These are phyloP conservation scores for Candida nemodendra DNA, from an alignment of 805 yeast species.

Conservation along the genomic window DNA sequence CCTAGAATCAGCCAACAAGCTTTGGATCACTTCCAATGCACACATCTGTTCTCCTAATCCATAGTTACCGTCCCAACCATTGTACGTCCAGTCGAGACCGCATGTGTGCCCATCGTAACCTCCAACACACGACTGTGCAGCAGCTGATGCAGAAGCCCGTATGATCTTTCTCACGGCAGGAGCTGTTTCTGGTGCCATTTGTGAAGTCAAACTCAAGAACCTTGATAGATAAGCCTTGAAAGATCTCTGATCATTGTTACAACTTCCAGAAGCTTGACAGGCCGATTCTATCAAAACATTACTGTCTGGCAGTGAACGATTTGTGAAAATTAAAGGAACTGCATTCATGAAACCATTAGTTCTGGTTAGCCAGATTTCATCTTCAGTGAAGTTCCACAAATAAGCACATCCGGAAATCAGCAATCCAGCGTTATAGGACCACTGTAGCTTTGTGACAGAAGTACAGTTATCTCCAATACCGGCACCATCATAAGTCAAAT, in stretches of 20 bases:
- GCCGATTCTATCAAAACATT: conserved; percentile 75
- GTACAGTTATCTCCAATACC: conserved; percentile 59
- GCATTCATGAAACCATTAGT: conserved; percentile 56
- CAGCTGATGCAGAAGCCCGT: conserved; percentile 57
- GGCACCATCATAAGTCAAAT: conserved; percentile 71
- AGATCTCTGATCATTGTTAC: conserved; percentile 88
- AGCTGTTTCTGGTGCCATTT: conserved; percentile 59
- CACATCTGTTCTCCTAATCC: conserved; percentile 82
- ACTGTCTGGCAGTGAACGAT: conserved; percentile 28
- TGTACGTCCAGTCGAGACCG: conserved; percentile 63
- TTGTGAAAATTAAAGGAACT: conserved; percentile 55
- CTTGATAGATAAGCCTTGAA: conserved; percentile 84
- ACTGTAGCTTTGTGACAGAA: conserved; percentile 55
- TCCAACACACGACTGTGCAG: conserved; percentile 70
- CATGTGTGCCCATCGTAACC: conserved; percentile 76
- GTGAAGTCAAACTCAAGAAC: conserved; percentile 70
- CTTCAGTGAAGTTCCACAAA: conserved; percentile 69
- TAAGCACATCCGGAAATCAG: conserved; percentile 78
- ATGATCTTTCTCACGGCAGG: conserved; percentile 38
- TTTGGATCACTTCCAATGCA: conserved; percentile 64
- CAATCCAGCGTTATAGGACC: conserved; percentile 88
- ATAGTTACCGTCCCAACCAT: conserved; percentile 61
- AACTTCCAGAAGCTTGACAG: conserved; percentile 62
- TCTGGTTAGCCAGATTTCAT: conserved; percentile 64
- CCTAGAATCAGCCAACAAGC: conserved; percentile 41